Conservation (phyloP, 2,329 filamentous ascomycete species). For the Ascochyta lentis region DNA sequence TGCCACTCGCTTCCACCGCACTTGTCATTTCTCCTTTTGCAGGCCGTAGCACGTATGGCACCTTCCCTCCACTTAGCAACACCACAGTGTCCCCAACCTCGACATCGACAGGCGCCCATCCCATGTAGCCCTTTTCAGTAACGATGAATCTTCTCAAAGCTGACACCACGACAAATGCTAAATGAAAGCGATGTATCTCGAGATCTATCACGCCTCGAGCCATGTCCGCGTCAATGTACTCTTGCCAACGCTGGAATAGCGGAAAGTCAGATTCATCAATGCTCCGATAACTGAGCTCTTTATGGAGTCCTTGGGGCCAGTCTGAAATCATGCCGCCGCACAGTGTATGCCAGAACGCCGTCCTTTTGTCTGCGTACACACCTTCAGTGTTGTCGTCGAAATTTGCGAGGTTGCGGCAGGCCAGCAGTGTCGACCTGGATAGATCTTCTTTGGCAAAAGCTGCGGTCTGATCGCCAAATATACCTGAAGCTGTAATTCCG, state of each 20-base stretch:
- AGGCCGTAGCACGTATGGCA: not conserved
- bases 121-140: not conserved
- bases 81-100: not conserved
- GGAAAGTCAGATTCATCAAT: no score
- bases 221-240: no score
- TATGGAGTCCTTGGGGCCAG: no score
- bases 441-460: not conserved
- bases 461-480: no score
- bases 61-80: not conserved
- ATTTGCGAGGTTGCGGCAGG: not conserved
- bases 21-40: not conserved
- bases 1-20: not conserved
- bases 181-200: not conserved
- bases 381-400: not conserved
- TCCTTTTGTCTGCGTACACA: not conserved
- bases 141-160: not conserved
- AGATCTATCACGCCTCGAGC: no score
- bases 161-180: not conserved
- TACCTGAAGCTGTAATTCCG: not conserved
- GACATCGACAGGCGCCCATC: not conserved
- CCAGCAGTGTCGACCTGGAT: not conserved
- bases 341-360: not conserved
- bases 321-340: not conserved
- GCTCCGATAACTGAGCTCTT: no score
- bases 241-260: no score